phyloP scores from a whole-genome alignment of 139 green algal species.

The Helicosporidium sp. region DNA sequence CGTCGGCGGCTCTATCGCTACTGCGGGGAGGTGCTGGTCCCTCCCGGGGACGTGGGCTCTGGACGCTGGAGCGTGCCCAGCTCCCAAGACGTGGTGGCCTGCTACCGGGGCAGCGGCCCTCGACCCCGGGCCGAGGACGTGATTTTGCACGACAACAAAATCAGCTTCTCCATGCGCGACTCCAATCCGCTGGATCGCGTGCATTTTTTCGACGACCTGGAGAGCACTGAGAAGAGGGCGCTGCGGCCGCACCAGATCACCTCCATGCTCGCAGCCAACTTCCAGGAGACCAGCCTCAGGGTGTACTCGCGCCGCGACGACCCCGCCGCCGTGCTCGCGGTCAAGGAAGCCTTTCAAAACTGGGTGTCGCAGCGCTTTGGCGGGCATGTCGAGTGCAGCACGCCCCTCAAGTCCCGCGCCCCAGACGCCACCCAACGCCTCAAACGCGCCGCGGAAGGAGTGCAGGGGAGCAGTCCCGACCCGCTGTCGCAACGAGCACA shows the following conservation, averaged over 20 bases:
- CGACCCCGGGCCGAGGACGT: not conserved
- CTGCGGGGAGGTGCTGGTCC: conserved; percentile 27
- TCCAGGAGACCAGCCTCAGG: conserved; percentile 31
- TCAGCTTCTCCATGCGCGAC: conserved; percentile 33
- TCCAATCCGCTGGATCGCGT: conserved; percentile 47
- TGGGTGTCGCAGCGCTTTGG: conserved; percentile 14
- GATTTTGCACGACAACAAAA: conserved; percentile 28
- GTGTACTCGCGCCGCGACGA: conserved; percentile 25
- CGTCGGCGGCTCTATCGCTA: conserved; percentile 51
- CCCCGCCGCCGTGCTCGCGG: conserved; percentile 7
- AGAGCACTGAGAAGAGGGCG: conserved; percentile 17
- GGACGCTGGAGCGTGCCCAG: not conserved
- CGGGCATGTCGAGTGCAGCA: not conserved
- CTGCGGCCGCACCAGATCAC: conserved; percentile 22
- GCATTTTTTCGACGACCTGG: conserved; percentile 35
- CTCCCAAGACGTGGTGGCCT: no score
- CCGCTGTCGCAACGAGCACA: no score
- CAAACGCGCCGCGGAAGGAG: no score
- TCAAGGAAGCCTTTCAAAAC: conserved; percentile 21
- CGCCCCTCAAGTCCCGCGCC: conserved; percentile 4
- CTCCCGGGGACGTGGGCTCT: conserved; percentile 5
- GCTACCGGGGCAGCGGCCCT: no score
- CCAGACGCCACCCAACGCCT: no score
- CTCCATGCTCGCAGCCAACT: conserved; percentile 14
- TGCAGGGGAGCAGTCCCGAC: no score